Evolutionary conservation across 73 alveolate species (phyloP).

Genomic region (Uronychia setigera): DNA sequence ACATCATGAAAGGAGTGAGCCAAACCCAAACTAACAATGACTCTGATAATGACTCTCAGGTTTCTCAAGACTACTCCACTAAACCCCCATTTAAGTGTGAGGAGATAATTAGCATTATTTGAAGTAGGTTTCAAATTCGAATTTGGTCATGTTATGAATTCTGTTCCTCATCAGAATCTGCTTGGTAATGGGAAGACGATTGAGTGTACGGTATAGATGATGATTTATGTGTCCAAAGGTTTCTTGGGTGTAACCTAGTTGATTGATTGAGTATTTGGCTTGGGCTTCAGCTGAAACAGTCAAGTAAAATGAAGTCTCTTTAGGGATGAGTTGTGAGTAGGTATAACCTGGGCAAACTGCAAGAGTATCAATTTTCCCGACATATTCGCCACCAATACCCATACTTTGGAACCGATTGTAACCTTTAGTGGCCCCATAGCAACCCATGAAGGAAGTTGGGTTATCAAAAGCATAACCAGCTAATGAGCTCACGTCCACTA

Average conservation of each 20-base stretch:
- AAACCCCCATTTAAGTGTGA: no score
- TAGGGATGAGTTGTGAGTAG: not conserved
- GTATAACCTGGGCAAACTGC: not conserved
- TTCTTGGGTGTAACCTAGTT: not conserved
- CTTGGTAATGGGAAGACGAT: no score
- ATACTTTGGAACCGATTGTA: not conserved
- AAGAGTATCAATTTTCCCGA: not conserved
- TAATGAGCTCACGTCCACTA: not conserved
- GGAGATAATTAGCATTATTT: no score
- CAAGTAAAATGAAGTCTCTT: not conserved
- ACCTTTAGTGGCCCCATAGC: not conserved
- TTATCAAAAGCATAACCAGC: not conserved
- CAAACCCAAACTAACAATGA: no score
- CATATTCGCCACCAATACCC: not conserved
- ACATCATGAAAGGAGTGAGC: no score
- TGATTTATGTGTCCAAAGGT: not conserved
- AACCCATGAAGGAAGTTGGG: no score
- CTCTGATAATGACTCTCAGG: no score
- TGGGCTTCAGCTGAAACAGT: not conserved
- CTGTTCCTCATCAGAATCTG: no score
- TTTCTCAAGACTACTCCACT: no score
- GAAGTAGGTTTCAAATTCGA: no score
- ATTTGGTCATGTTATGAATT: no score
- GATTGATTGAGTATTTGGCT: not conserved
- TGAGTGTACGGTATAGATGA: not conserved